Conservation (phyloP, 495 filamentous ascomycete species). For the Lepidopterella palustris region DNA sequence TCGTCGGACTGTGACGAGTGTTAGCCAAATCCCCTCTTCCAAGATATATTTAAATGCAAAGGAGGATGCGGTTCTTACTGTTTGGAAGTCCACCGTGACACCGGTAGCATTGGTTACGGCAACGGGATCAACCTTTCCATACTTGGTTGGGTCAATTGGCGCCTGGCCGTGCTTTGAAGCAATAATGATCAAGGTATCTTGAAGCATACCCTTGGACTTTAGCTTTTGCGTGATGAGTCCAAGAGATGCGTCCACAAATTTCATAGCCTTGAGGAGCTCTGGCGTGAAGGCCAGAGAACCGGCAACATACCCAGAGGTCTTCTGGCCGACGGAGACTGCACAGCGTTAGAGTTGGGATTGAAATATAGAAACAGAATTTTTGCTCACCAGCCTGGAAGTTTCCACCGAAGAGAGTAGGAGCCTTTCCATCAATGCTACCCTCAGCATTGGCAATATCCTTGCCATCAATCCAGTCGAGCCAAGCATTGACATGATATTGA, state of each 20-base stretch:
- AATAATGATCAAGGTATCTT: constrained; percentile 36
- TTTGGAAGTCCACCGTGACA: constrained; percentile 24
- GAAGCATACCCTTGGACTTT: constrained; percentile 32
- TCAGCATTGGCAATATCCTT: constrained; percentile 27
- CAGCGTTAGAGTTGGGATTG: background rate
- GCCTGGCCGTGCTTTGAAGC: constrained; percentile 40
- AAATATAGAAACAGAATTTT: too few relatives aligned
- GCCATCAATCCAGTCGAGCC: constrained; percentile 34
- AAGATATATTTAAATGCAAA: background rate
- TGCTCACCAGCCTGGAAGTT: constrained; percentile 34
- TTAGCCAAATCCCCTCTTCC: background rate
- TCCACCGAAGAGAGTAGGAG: constrained; percentile 36
- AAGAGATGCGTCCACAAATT: constrained; percentile 25
- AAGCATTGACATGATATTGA: constrained; percentile 33
- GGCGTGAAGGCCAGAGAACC: constrained; percentile 11
- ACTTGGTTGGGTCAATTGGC: constrained; percentile 33
- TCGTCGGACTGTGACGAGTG: constrained; percentile 29
- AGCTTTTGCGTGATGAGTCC: constrained; percentile 28
- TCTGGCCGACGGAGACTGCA: constrained; percentile 34
- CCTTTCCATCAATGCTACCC: constrained; percentile 15
- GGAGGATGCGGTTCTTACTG: background rate
- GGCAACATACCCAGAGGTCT: constrained; percentile 31
- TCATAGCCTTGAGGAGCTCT: constrained; percentile 14
- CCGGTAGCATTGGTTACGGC: constrained; percentile 25
- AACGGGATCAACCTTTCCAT: constrained; percentile 26